Percentiles rank a stretch among this genome's conserved stretches.
Evolutionary conservation across 1,284 basidiomycete species (phyloP).

Genomic region (Rhodotorula sp.): DNA sequence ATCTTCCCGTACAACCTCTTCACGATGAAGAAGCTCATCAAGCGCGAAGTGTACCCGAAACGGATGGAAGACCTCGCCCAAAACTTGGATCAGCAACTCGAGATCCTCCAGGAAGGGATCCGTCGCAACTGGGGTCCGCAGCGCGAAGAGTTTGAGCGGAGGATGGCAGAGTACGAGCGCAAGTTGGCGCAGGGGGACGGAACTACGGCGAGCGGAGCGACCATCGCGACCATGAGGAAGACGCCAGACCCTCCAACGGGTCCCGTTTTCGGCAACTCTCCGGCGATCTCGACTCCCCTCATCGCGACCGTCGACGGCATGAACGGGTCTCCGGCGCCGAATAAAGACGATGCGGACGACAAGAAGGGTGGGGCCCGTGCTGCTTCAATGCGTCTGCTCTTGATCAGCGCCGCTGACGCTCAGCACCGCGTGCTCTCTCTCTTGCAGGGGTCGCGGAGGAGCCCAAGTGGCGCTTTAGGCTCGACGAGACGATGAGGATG

Average conservation of each 20-base stretch:
- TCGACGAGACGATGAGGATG: slow-evolving; percentile 38
- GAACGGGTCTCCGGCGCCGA: slow-evolving; percentile 20
- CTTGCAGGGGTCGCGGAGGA: slow-evolving; percentile 13
- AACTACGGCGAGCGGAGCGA: slow-evolving; percentile 2
- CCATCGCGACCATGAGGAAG: background rate
- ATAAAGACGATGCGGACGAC: slow-evolving; percentile 23
- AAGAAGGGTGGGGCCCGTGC: slow-evolving; percentile 12
- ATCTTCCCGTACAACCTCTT: slow-evolving; percentile 92
- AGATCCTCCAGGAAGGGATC: slow-evolving; percentile 19
- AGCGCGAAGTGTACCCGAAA: slow-evolving; percentile 39
- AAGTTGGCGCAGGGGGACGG: slow-evolving; percentile 10
- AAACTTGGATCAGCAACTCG: slow-evolving; percentile 22
- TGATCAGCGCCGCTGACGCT: background rate
- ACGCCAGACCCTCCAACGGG: slow-evolving; percentile 5
- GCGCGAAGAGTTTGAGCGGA: slow-evolving; percentile 23
- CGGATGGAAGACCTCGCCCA: slow-evolving; percentile 25
- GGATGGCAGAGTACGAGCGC: slow-evolving; percentile 19
- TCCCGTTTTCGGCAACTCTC: slow-evolving; percentile 20
- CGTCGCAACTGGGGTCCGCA: slow-evolving; percentile 12
- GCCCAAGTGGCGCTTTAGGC: slow-evolving; percentile 42
- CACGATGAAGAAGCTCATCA: slow-evolving; percentile 49
- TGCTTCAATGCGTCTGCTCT: background rate
- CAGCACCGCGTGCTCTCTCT: background rate
- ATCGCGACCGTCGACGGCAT: no score
- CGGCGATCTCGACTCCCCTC: background rate